Conservation (phyloP, 305 asterid genomes). For the Plantago coronopus region DNA sequence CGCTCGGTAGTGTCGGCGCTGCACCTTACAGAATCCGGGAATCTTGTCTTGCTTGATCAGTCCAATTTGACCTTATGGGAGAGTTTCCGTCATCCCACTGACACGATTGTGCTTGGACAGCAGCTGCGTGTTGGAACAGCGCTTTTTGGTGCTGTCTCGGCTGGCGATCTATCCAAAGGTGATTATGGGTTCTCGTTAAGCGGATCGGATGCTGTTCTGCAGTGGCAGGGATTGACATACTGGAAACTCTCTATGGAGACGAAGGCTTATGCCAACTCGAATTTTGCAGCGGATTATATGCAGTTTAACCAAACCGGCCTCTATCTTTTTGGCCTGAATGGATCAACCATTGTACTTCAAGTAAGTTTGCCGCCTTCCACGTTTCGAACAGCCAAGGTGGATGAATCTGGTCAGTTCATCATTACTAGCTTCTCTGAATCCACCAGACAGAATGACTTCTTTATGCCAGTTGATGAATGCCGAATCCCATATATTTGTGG, state of each 20-base stretch:
- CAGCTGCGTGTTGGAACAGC: conserved; percentile 22
- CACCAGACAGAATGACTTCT: conserved; percentile 27
- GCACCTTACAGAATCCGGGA: conserved; percentile 47
- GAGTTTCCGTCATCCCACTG: conserved; percentile 56
- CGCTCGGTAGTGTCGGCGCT: conserved; percentile 31
- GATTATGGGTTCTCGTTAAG: conserved; percentile 40
- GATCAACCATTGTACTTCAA: conserved; percentile 32
- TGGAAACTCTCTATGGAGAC: conserved; percentile 49
- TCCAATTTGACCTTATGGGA: conserved; percentile 54
- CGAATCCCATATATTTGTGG: conserved; percentile 41
- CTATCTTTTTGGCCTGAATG: conserved; percentile 33
- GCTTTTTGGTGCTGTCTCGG: conserved; percentile 39
- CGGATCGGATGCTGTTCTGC: conserved; percentile 40
- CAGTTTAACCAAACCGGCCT: conserved; percentile 38
- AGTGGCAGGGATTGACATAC: conserved; percentile 43
- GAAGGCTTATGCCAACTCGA: conserved; percentile 33
- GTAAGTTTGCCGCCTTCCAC: conserved; percentile 31
- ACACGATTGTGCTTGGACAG: conserved; percentile 65
- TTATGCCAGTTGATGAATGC: conserved; percentile 38
- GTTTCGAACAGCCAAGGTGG: conserved; percentile 36
- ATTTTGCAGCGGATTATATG: conserved; percentile 30
- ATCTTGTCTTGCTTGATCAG: conserved; percentile 51
- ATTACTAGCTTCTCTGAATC: conserved; percentile 32
- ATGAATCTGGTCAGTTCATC: conserved; percentile 37
- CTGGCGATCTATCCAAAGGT: conserved; percentile 41